These are phyloP conservation scores for Nemania sp. DNA, from an alignment of 2,329 filamentous ascomycete species.

Conservation along the genomic window DNA sequence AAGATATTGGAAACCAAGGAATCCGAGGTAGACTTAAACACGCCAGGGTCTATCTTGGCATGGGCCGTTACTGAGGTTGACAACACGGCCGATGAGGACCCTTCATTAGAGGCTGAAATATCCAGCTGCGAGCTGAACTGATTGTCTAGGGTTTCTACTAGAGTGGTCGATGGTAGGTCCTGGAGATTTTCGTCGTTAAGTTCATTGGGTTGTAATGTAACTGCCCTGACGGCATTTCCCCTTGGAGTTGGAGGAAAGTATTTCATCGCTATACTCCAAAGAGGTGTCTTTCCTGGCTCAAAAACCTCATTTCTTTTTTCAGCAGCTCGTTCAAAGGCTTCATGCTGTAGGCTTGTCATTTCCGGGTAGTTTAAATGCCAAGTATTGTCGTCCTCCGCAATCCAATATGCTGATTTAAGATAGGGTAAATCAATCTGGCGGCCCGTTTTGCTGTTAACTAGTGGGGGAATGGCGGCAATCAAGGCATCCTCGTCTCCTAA, in stretches of 20 bases:
- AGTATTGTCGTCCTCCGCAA: constrained; percentile 62
- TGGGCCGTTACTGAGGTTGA: constrained; percentile 52
- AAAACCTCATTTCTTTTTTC: constrained; percentile 65
- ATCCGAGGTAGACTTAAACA: constrained; percentile 72
- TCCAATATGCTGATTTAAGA: constrained; percentile 70
- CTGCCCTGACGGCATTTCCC: constrained; percentile 37
- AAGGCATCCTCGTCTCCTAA: constrained; percentile 60
- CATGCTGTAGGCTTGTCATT: constrained; percentile 71
- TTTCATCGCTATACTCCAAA: constrained; percentile 70
- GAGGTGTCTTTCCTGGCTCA: constrained; percentile 60
- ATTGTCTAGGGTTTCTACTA: constrained; percentile 42
- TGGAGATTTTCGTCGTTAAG: constrained; percentile 46
- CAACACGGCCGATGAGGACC: constrained; percentile 54
- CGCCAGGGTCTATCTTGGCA: constrained; percentile 67
- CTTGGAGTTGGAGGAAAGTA: constrained; percentile 64
- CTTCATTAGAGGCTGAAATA: constrained; percentile 54
- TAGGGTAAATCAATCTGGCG: constrained; percentile 69
- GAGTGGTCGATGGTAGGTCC: constrained; percentile 45
- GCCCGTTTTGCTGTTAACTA: constrained; percentile 62
- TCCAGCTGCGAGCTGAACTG: constrained; percentile 52
- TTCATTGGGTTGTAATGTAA: constrained; percentile 38
- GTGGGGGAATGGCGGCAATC: constrained; percentile 62
- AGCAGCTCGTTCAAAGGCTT: constrained; percentile 67
- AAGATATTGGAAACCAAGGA: constrained; percentile 74
- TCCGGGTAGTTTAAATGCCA: constrained; percentile 73